These are phyloP conservation scores for Coniferiporia weirii DNA, from an alignment of 1,284 basidiomycete genomes.

Conservation along the genomic window DNA sequence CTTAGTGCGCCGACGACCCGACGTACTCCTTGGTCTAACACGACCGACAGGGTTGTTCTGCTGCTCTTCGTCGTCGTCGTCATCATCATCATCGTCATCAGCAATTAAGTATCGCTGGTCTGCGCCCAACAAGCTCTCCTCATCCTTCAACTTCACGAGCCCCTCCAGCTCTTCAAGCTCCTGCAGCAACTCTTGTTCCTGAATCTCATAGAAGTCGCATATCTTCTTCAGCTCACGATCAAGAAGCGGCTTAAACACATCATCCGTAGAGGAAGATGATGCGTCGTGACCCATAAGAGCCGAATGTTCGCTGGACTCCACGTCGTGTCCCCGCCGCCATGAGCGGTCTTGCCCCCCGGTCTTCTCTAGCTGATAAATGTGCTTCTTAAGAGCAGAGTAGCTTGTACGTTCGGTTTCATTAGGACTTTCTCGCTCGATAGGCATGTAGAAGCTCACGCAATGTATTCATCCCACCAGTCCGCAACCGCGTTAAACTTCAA, in stretches of 20 bases:
- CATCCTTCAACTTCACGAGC: slow-evolving; percentile 64
- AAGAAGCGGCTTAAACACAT: slow-evolving; percentile 67
- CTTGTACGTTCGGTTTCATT: slow-evolving; percentile 31
- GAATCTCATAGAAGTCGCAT: slow-evolving; percentile 70
- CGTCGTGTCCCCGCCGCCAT: slow-evolving; percentile 43
- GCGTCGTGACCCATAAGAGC: slow-evolving; percentile 42
- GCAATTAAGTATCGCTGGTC: slow-evolving; percentile 41
- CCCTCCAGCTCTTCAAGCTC: slow-evolving; percentile 62
- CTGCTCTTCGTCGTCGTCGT: slow-evolving; percentile 61
- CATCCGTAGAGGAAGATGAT: slow-evolving; percentile 41
- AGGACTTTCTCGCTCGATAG: not conserved
- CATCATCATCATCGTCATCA: slow-evolving; percentile 58
- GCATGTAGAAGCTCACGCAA: slow-evolving; percentile 51
- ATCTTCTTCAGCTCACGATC: slow-evolving; percentile 87
- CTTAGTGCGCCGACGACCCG: slow-evolving; percentile 14
- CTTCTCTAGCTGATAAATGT: slow-evolving; percentile 80
- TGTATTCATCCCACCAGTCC: slow-evolving; percentile 94
- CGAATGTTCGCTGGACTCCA: slow-evolving; percentile 60
- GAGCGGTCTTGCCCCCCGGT: slow-evolving; percentile 42
- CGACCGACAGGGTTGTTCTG: slow-evolving; percentile 22
- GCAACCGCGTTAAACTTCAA: slow-evolving; percentile 92
- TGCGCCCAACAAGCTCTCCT: slow-evolving; percentile 49
- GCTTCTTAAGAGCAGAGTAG: slow-evolving; percentile 85
- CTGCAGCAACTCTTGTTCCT: slow-evolving; percentile 67
- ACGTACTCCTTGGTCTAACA: slow-evolving; percentile 17